Evolutionary conservation across 371 early-diverging fungal species (phyloP), one percentile per base, ranked within the genome.

Genomic region (Mortierella sp.): DNA sequence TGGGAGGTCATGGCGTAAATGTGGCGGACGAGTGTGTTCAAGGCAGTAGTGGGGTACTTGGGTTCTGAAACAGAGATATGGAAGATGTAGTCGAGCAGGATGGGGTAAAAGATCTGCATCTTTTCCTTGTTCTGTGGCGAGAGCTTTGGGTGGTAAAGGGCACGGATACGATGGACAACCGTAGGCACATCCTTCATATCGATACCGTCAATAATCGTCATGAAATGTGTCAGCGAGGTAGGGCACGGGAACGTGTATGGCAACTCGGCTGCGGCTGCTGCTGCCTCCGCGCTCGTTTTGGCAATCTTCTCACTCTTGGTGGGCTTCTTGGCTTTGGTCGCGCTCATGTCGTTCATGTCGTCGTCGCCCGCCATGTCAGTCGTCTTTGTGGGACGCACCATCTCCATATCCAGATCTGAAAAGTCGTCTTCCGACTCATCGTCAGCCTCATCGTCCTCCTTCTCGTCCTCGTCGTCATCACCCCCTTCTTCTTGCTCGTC

Each of bases 171-270:
- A 56, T 90, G 83, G 27, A 94, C 80, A 15, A 95, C 89, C 0
- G 86, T 83, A 6, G 86, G 73, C 24, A 89, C 86, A 48, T 94
- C 92, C 34, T 89, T 86, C 5, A 86, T 60, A 0, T 79, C 70
- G 24, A 88, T 83, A 41, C 80, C 85, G 19, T 87, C 67, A 24
- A 89, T 60, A 39, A 91, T 79, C 27, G 71, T 64, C n/a, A 90
- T 54, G 59, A 94, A 90, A 42, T 89, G 87, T 17, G 81, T 82
- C 60, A 90, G 87, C 6, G 88, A 83, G 0, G 80, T 79, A 5
- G 98, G 97, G 47, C 93, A 92, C 9, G 87, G 81, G 71, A 96
- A 95, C 6, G 92, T 94, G 68, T 79, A 97, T 0, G 96, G 96
- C 26, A 96, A 78, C 60, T 92, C 92, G 6, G 68, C 52, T 14